A percentile compares a stretch with the other conserved stretches of the same genome.
Evolutionary conservation across 2,329 filamentous ascomycete species (phyloP).

Genomic region (Beauveria medogensis): DNA sequence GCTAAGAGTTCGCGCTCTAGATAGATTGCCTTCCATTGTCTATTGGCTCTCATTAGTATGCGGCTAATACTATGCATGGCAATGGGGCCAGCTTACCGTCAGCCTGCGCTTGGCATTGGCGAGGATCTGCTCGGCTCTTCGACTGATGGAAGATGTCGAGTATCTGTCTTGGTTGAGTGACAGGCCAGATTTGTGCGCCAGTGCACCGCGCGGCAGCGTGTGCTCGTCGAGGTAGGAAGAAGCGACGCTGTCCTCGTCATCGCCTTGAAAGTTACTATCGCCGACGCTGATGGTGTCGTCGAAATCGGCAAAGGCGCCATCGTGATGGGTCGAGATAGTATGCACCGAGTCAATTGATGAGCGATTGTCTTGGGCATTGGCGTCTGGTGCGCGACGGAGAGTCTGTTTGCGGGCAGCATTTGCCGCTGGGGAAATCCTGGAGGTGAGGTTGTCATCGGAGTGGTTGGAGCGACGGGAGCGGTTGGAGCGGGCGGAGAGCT

Average conservation of each 20-base stretch:
- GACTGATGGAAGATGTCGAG: slow-evolving; percentile 68
- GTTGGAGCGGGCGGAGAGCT: slow-evolving; percentile 23
- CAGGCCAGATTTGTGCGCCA: neutral
- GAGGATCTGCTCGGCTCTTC: slow-evolving; percentile 80
- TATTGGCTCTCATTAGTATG: slow-evolving; percentile 27
- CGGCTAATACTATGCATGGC: neutral
- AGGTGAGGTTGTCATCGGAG: slow-evolving; percentile 26
- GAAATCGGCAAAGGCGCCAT: slow-evolving; percentile 49
- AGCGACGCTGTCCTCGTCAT: slow-evolving; percentile 59
- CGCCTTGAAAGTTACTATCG: slow-evolving; percentile 58
- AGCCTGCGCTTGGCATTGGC: slow-evolving; percentile 86
- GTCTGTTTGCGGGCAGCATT: slow-evolving; percentile 29
- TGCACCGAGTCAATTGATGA: slow-evolving; percentile 53
- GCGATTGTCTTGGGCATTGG: slow-evolving; percentile 38
- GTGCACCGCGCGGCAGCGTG: neutral
- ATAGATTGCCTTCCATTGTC: slow-evolving; percentile 91
- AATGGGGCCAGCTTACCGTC: slow-evolving; percentile 51
- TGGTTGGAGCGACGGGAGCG: slow-evolving; percentile 20
- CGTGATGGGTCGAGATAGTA: slow-evolving; percentile 42
- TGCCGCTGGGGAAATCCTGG: slow-evolving; percentile 36
- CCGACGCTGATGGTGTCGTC: slow-evolving; percentile 55
- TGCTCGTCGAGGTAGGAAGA: slow-evolving; percentile 42
- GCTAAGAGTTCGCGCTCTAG: slow-evolving; percentile 62
- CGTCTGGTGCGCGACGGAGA: slow-evolving; percentile 38
- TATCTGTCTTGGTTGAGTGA: slow-evolving; percentile 45